Conservation (phyloP, 2,329 filamentous ascomycete species). For the Penicillium sclerotiorum region DNA sequence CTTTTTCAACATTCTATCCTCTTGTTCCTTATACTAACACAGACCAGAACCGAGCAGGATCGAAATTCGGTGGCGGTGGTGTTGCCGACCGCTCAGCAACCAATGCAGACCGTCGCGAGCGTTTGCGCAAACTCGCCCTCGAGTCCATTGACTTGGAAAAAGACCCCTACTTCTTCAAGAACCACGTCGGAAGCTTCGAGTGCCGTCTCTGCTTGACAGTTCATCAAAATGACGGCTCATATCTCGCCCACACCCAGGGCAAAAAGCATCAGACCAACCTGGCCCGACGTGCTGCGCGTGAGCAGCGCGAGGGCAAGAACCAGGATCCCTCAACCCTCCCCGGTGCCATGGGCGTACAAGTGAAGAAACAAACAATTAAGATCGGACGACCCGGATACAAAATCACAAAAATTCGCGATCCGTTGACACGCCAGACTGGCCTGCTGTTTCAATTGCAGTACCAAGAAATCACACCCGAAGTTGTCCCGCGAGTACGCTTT, state of each 20-base stretch:
- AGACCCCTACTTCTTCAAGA: constrained; percentile 99
- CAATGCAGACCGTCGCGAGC: constrained; percentile 95
- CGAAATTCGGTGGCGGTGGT: constrained; percentile 96
- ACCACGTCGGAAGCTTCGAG: constrained; percentile 97
- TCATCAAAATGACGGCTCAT: constrained; percentile 98
- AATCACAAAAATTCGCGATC: constrained; percentile 93
- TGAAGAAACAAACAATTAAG: constrained; percentile 85
- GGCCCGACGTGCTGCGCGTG: constrained; percentile 89
- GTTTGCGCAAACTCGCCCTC: constrained; percentile 94
- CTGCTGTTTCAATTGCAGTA: constrained; percentile 96
- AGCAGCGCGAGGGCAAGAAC: constrained; percentile 81
- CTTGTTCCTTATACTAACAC: constrained; percentile 14
- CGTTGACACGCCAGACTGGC: constrained; percentile 83
- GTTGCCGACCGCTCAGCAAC: constrained; percentile 91
- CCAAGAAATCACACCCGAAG: constrained; percentile 78
- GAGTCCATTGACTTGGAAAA: constrained; percentile 99
- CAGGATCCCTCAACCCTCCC: constrained; percentile 67
- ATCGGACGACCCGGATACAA: constrained; percentile 96
- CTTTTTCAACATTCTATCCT: neutral
- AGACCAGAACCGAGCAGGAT: constrained; percentile 83
- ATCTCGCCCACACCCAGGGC: constrained; percentile 96
- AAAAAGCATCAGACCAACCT: constrained; percentile 99
- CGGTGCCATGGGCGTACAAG: constrained; percentile 74
- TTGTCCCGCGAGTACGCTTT: constrained; percentile 83
- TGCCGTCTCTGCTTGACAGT: constrained; percentile 96